phyloP scores from a whole-genome alignment of 306 rosid genomes.

The Prunus fruticosa region DNA sequence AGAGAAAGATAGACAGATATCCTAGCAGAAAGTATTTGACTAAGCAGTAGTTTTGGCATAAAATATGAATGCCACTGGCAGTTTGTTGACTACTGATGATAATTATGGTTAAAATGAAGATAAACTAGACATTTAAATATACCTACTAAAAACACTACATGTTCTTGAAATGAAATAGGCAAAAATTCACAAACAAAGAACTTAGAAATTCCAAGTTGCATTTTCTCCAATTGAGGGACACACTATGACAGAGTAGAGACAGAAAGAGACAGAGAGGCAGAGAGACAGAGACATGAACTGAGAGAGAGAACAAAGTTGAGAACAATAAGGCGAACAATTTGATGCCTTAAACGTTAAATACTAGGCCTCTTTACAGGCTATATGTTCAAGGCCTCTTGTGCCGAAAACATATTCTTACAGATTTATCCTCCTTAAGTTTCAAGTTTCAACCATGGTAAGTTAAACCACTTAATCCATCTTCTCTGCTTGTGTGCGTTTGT shows the following conservation, averaged over 20 bases:
- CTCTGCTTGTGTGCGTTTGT: constrained; percentile 21
- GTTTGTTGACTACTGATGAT: not conserved
- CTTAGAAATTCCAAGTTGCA: not conserved
- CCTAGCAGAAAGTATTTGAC: not conserved
- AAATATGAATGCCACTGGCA: not conserved
- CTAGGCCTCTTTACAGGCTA: constrained; percentile 21
- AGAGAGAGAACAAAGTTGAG: constrained; percentile 23
- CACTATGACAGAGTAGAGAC: not conserved
- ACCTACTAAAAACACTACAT: not conserved
- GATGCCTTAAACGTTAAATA: constrained; percentile 32
- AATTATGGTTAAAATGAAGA: not conserved
- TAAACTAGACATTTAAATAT: not conserved
- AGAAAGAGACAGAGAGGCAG: not conserved
- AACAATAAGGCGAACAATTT: constrained; percentile 29
- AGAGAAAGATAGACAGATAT: not conserved
- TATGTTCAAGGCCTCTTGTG: constrained; percentile 9
- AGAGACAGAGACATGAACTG: not conserved
- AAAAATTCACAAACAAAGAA: not conserved
- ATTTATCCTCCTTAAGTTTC: not conserved
- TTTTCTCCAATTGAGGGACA: constrained; percentile 11
- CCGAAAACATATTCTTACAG: not conserved
- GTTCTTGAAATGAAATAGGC: not conserved
- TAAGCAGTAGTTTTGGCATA: not conserved
- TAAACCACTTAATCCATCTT: not conserved
- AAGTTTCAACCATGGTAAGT: constrained; percentile 12